These are phyloP conservation scores for Phoma sp. DNA, from an alignment of 2,329 filamentous ascomycete species.

Conservation along the genomic window DNA sequence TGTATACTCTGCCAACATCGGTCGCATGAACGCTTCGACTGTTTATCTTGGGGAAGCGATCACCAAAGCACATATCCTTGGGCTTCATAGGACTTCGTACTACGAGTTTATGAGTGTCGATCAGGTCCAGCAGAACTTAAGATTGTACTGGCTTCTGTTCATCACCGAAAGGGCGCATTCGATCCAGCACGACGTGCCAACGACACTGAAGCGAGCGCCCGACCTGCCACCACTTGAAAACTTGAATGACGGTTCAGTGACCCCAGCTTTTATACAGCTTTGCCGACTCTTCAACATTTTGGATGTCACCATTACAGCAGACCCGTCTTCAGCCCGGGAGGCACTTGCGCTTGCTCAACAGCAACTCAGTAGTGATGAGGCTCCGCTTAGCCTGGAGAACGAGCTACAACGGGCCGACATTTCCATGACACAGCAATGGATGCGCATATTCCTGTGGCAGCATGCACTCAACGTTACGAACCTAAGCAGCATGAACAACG, in stretches of 20 bases:
- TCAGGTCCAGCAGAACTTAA: constrained; percentile 37
- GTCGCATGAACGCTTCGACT: constrained; percentile 45
- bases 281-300: constrained; percentile 46
- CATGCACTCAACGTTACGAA: constrained; percentile 46
- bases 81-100: constrained; percentile 36
- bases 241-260: constrained; percentile 41
- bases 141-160: constrained; percentile 48
- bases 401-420: constrained; percentile 48
- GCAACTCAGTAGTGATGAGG: constrained; percentile 40
- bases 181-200: constrained; percentile 46
- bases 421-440: constrained; percentile 49
- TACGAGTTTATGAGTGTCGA: constrained; percentile 37
- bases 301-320: constrained; percentile 44
- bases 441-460: constrained; percentile 49
- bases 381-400: constrained; percentile 40
- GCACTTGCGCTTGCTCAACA: constrained; percentile 44
- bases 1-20: constrained; percentile 45
- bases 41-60: constrained; percentile 44
- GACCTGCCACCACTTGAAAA: constrained; percentile 41
- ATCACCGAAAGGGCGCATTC: constrained; percentile 48
- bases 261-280: constrained; percentile 44
- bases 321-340: constrained; percentile 36
- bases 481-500: constrained; percentile 35
- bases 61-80: constrained; percentile 44
- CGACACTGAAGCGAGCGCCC: constrained; percentile 38